A percentile compares a stretch with the other conserved stretches of the same genome.
phyloP scores from a whole-genome alignment of 768 basidiomycete genomes.

The Podaxis sp. region DNA sequence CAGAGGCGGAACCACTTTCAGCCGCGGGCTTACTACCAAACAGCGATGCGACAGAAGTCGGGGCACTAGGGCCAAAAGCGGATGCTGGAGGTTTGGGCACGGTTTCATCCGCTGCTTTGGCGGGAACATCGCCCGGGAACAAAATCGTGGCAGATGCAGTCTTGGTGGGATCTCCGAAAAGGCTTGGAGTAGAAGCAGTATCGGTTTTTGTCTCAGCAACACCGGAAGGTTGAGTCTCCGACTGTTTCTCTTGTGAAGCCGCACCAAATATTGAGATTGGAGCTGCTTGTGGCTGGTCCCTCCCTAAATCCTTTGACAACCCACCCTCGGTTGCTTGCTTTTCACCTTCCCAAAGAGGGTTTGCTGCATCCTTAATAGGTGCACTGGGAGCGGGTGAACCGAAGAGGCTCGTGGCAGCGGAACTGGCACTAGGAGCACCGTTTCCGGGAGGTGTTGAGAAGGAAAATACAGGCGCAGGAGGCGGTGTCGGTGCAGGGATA shows the following conservation, averaged over 20 bases:
- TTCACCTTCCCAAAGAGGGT: conserved; percentile 45
- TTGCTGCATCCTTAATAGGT: conserved; percentile 40
- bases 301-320: background rate
- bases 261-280: conserved; percentile 12
- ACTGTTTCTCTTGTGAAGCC: background rate
- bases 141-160: background rate
- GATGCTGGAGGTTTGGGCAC: conserved; percentile 15
- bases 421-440: conserved; percentile 10
- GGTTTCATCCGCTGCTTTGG: background rate
- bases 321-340: conserved; percentile 21
- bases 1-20: background rate
- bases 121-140: background rate
- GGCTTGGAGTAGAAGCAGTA: background rate
- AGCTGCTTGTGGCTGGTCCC: background rate
- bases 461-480: conserved; percentile 12
- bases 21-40: conserved; percentile 7
- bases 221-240: background rate
- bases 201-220: background rate
- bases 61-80: conserved; percentile 20
- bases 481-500: conserved; percentile 1
- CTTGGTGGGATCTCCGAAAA: conserved; percentile 7
- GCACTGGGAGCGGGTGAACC: conserved; percentile 19
- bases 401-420: conserved; percentile 10
- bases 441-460: conserved; percentile 17
- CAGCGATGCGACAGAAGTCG: background rate